phyloP scores from a whole-genome alignment of 2,329 filamentous ascomycete genomes.

The Neopestalotiopsis clavispora region DNA sequence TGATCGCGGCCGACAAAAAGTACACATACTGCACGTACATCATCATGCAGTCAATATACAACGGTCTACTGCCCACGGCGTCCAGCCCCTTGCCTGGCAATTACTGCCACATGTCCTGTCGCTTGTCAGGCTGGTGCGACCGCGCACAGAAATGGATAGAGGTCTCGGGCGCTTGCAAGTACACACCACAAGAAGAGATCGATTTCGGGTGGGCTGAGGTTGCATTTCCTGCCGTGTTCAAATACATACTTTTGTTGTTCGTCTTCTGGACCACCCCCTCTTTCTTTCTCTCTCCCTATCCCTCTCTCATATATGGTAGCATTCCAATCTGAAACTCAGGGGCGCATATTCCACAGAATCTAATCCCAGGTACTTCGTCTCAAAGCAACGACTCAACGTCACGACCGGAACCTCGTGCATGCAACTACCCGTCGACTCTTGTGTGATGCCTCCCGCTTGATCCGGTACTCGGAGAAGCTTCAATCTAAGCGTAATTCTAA shows the following conservation, averaged over 20 bases:
- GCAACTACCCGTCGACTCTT: not conserved
- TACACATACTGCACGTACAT: not conserved
- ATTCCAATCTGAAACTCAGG: slow-evolving; percentile 1
- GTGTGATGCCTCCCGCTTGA: not conserved
- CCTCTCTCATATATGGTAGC: too few species aligned
- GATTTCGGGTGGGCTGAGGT: not conserved
- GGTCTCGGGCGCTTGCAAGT: not conserved
- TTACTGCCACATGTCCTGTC: slow-evolving; percentile 1
- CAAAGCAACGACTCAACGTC: not conserved
- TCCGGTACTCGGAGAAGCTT: slow-evolving; percentile 4
- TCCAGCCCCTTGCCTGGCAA: not conserved
- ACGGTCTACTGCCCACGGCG: not conserved
- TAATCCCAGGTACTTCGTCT: not conserved
- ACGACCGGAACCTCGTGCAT: not conserved
- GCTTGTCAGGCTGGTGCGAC: not conserved
- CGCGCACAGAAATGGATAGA: not conserved
- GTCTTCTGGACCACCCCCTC: too few species aligned
- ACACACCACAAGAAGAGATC: not conserved
- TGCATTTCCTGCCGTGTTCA: too few species aligned
- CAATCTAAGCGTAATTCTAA: slow-evolving; percentile 1
- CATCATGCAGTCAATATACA: slow-evolving; percentile 3
- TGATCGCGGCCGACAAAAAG: not conserved
- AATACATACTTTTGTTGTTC: too few species aligned
- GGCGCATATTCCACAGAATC: not conserved
- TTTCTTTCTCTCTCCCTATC: too few species aligned